Percentiles rank a stretch among this genome's conserved stretches.
These are phyloP conservation scores for Pseudonitzschia multiseries DNA, from an alignment of 108 stramenopile species.

Conservation along the genomic window DNA sequence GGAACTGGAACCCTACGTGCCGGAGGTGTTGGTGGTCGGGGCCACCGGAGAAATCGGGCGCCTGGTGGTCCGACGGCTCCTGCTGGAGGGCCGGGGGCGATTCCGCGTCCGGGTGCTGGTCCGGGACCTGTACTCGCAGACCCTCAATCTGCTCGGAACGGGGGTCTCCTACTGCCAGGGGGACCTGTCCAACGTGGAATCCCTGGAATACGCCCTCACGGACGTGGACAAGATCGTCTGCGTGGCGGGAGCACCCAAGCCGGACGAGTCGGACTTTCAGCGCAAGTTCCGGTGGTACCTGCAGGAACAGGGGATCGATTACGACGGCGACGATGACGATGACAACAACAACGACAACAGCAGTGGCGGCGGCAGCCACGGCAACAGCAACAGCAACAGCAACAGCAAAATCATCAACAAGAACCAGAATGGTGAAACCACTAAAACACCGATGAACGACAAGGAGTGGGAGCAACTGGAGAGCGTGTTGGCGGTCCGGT, in stretches of 20 bases:
- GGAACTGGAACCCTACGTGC: slow-evolving; percentile 43
- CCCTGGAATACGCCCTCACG: slow-evolving; percentile 88
- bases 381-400: no score
- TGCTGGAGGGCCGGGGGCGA: slow-evolving; percentile 54
- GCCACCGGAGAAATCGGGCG: slow-evolving; percentile 85
- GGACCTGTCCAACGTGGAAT: slow-evolving; percentile 79
- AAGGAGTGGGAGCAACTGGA: slow-evolving; percentile 50
- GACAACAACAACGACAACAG: not conserved
- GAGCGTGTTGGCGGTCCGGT: slow-evolving; percentile 43
- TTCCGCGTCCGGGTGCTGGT: slow-evolving; percentile 87
- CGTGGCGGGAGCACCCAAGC: slow-evolving; percentile 66
- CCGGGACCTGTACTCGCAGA: slow-evolving; percentile 86
- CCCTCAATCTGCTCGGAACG: slow-evolving; percentile 83
- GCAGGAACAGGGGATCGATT: slow-evolving; percentile 21
- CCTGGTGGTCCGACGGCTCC: slow-evolving; percentile 76
- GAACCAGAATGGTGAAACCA: no score
- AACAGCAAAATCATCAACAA: no score
- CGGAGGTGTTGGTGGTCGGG: slow-evolving; percentile 88
- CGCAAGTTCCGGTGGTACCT: slow-evolving; percentile 39
- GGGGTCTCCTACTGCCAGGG: slow-evolving; percentile 92
- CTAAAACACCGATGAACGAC: slow-evolving; percentile 16
- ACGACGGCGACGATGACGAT: slow-evolving; percentile 4
- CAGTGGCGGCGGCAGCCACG: not conserved
- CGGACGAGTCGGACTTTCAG: slow-evolving; percentile 56
- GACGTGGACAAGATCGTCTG: slow-evolving; percentile 91